phyloP scores from a whole-genome alignment of 2,329 filamentous ascomycete species.

The Talaromyces sp. region DNA sequence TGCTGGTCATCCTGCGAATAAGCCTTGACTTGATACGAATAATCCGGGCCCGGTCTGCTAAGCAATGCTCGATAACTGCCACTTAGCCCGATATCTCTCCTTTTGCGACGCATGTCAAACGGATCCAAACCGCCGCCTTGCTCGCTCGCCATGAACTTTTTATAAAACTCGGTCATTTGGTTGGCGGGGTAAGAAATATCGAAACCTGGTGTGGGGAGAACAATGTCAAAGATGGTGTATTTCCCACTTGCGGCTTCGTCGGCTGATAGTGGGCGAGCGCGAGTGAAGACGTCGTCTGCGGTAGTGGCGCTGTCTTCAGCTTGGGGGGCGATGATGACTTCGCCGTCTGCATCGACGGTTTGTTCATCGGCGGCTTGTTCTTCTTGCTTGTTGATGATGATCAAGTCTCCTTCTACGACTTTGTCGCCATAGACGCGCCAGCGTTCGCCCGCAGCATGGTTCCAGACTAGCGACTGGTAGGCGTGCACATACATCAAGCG shows the following conservation, averaged over 20 bases:
- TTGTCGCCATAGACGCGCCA: conserved; percentile 69
- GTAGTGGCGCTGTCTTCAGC: conserved; percentile 53
- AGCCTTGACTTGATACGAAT: conserved; percentile 63
- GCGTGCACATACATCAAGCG: conserved; percentile 95
- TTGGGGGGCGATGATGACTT: conserved; percentile 60
- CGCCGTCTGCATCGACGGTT: conserved; percentile 56
- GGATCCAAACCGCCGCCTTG: conserved; percentile 77
- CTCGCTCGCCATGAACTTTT: conserved; percentile 75
- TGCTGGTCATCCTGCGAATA: conserved; percentile 69
- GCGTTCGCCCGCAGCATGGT: conserved; percentile 73
- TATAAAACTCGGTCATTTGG: conserved; percentile 77
- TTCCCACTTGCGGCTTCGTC: conserved; percentile 73
- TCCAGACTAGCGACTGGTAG: conserved; percentile 95
- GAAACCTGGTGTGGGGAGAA: conserved; percentile 87
- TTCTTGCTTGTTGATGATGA: conserved; percentile 60
- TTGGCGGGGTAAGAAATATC: conserved; percentile 85
- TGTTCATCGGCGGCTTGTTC: conserved; percentile 42
- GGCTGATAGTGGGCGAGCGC: conserved; percentile 68
- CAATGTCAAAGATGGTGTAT: conserved; percentile 80
- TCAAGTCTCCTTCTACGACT: conserved; percentile 80
- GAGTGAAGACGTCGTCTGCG: conserved; percentile 56
- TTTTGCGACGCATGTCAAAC: conserved; percentile 76
- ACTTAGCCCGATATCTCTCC: conserved; percentile 82
- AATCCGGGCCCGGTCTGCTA: conserved; percentile 60
- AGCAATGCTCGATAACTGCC: conserved; percentile 86